Percentiles rank a stretch among this genome's conserved stretches.
These are phyloP conservation scores for Penicillium corylophilum DNA, from an alignment of 2,329 filamentous ascomycete species.

Conservation along the genomic window DNA sequence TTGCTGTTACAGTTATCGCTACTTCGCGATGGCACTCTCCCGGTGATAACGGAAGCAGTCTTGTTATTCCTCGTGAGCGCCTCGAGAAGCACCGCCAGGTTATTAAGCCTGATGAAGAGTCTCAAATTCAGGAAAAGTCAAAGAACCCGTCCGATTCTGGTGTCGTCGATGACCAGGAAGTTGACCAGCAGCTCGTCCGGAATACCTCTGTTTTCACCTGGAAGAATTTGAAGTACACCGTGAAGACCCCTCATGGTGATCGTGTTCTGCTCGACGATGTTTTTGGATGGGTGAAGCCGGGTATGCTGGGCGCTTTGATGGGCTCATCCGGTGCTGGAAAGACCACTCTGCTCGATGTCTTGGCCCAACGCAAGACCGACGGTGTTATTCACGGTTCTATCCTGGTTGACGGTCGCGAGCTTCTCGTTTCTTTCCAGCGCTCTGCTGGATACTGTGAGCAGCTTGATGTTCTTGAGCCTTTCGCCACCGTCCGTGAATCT, in stretches of 20 bases:
- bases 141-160: slow-evolving; percentile 21
- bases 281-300: slow-evolving; percentile 74
- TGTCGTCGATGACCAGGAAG: slow-evolving; percentile 18
- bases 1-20: slow-evolving; percentile 57
- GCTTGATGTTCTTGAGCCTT: slow-evolving; percentile 66
- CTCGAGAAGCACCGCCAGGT: slow-evolving; percentile 39
- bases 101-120: slow-evolving; percentile 52
- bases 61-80: slow-evolving; percentile 64
- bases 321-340: slow-evolving; percentile 78
- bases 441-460: slow-evolving; percentile 69
- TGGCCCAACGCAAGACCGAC: slow-evolving; percentile 67
- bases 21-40: slow-evolving; percentile 59
- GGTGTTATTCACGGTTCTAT: slow-evolving; percentile 64
- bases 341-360: slow-evolving; percentile 69
- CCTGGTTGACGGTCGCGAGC: slow-evolving; percentile 62
- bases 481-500: slow-evolving; percentile 64
- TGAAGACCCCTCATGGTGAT: slow-evolving; percentile 57
- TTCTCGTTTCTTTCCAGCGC: slow-evolving; percentile 63
- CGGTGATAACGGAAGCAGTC: slow-evolving; percentile 53
- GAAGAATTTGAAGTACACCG: slow-evolving; percentile 70
- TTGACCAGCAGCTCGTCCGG: slow-evolving; percentile 52
- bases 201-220: slow-evolving; percentile 72
- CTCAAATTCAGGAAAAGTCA: slow-evolving; percentile 29
- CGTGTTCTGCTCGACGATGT: slow-evolving; percentile 64
- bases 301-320: slow-evolving; percentile 73